Conservation (phyloP, 2,329 filamentous ascomycete species). For the Cylindrodendrum hubeiense region DNA sequence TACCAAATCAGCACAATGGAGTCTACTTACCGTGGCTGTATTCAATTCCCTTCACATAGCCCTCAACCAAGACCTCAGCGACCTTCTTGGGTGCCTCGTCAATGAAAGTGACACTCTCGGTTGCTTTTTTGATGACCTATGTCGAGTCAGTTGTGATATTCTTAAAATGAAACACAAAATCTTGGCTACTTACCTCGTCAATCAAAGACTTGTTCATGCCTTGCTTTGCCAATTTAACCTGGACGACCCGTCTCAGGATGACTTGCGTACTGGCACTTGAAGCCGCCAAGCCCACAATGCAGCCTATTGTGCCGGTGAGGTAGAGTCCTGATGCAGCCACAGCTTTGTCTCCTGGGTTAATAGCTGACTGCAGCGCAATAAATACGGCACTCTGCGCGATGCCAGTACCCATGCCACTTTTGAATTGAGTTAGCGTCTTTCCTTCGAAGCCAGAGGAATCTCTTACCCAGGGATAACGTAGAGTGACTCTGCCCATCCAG, state of each 20-base stretch:
- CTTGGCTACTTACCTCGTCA: conserved; percentile 19
- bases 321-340: conserved; percentile 57
- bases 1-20: too few species aligned
- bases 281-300: conserved; percentile 54
- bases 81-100: conserved; percentile 31
- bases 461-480: conserved; percentile 65
- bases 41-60: conserved; percentile 35
- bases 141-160: neutral
- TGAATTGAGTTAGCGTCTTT: neutral
- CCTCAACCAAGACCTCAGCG: conserved; percentile 17
- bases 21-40: conserved; percentile 32
- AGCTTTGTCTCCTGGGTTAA: conserved; percentile 53
- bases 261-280: conserved; percentile 50
- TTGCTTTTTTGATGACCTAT: conserved; percentile 32
- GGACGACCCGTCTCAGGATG: conserved; percentile 20
- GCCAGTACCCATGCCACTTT: conserved; percentile 54
- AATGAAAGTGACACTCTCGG: conserved; percentile 34
- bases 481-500: conserved; percentile 65
- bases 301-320: conserved; percentile 51
- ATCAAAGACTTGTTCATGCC: conserved; percentile 25
- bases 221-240: conserved; percentile 17
- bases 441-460: neutral
- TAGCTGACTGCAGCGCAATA: conserved; percentile 56
- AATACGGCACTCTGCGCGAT: conserved; percentile 56
- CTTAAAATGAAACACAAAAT: neutral